phyloP scores from a whole-genome alignment of 1,284 basidiomycete species.

The Cryptococcus depauperatus region DNA sequence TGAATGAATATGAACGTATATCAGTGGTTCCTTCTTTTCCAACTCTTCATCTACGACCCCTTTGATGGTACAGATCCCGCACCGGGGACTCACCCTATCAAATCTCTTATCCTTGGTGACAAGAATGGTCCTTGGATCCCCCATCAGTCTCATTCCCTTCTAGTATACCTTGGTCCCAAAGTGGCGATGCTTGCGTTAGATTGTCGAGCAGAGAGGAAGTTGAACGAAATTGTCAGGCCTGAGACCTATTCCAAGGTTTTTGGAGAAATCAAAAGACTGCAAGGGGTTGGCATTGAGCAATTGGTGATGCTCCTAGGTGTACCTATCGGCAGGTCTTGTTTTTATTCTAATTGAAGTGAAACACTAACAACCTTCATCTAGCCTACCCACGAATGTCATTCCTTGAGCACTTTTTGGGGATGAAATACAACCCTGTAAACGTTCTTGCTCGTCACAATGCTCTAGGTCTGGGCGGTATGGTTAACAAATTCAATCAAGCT shows the following conservation, averaged over 20 bases:
- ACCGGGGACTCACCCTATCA: slow-evolving; percentile 56
- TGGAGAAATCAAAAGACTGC: slow-evolving; percentile 47
- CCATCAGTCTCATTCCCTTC: slow-evolving; percentile 69
- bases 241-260: slow-evolving; percentile 67
- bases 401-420: slow-evolving; percentile 58
- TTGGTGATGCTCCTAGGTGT: slow-evolving; percentile 69
- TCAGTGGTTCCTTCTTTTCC: slow-evolving; percentile 77
- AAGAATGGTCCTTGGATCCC: slow-evolving; percentile 63
- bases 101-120: slow-evolving; percentile 65
- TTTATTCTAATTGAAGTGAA: not conserved
- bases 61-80: slow-evolving; percentile 62
- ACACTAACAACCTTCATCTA: slow-evolving; percentile 46
- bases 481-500: slow-evolving; percentile 83
- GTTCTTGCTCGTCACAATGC: slow-evolving; percentile 52
- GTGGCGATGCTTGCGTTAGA: slow-evolving; percentile 69
- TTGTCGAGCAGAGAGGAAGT: slow-evolving; percentile 79
- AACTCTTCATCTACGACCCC: slow-evolving; percentile 72
- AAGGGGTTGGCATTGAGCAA: slow-evolving; percentile 52
- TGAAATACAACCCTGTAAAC: slow-evolving; percentile 72
- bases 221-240: slow-evolving; percentile 66
- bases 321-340: slow-evolving; percentile 22
- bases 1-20: not conserved
- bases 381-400: slow-evolving; percentile 92
- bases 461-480: slow-evolving; percentile 64
- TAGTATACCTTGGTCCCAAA: slow-evolving; percentile 52